Conservation (phyloP, 352 stramenopile species). For the Peronospora farinosa region DNA sequence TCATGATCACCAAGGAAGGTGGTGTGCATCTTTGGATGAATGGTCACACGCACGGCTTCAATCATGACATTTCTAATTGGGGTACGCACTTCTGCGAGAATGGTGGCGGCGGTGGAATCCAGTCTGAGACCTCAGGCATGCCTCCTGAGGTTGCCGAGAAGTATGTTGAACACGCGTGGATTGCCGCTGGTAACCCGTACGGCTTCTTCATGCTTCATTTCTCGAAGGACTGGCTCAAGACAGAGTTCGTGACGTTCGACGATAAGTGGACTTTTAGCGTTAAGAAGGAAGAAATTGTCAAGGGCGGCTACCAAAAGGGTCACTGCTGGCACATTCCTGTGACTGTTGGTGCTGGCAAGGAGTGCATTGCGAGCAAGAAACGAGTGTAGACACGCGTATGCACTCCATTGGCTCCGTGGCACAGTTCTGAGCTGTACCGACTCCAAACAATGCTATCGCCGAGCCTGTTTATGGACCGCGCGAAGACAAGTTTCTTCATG, state of each 20-base stretch:
- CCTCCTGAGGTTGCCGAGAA: slow-evolving; percentile 65
- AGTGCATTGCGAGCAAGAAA: slow-evolving; percentile 41
- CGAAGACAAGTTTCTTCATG: not conserved
- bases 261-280: slow-evolving; percentile 74
- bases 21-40: slow-evolving; percentile 78
- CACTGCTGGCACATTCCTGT: slow-evolving; percentile 85
- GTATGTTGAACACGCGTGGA: slow-evolving; percentile 78
- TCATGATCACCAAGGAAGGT: slow-evolving; percentile 72
- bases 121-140: slow-evolving; percentile 76
- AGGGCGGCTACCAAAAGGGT: slow-evolving; percentile 69
- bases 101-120: slow-evolving; percentile 76
- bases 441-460: no score
- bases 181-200: slow-evolving; percentile 72
- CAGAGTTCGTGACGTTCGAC: slow-evolving; percentile 82
- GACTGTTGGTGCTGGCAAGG: slow-evolving; percentile 53
- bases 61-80: slow-evolving; percentile 82
- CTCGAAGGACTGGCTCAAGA: slow-evolving; percentile 79
- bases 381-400: slow-evolving; percentile 9
- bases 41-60: slow-evolving; percentile 84
- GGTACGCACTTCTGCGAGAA: slow-evolving; percentile 87
- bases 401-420: slow-evolving; percentile 1
- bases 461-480: no score
- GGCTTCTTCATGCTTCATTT: slow-evolving; percentile 84
- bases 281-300: slow-evolving; percentile 64
- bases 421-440: slow-evolving; percentile 8